phyloP scores from a whole-genome alignment of 148 eudicot genomes.

The Linanthus parryae region DNA sequence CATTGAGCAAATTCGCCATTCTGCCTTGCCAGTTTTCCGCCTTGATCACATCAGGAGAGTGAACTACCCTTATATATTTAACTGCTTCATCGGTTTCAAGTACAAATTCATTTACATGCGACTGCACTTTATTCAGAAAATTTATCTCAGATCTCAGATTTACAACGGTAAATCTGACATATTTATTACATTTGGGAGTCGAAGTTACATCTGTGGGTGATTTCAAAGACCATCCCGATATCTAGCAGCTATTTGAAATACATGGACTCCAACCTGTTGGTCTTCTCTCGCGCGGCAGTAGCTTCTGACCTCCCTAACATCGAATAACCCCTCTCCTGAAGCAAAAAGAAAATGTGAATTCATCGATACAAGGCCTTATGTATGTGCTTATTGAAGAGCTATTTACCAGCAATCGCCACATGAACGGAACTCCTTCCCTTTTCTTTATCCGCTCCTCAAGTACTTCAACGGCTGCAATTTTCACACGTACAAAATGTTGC shows the following conservation, averaged over 20 bases:
- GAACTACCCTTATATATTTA: no score
- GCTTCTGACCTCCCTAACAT: slow-evolving; percentile 55
- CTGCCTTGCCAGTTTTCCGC: no score
- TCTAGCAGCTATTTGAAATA: slow-evolving; percentile 46
- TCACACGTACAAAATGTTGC: neutral
- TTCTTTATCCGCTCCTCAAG: slow-evolving; percentile 42
- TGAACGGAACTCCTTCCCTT: slow-evolving; percentile 62
- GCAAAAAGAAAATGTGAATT: neutral
- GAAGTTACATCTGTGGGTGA: no score
- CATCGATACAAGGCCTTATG: neutral
- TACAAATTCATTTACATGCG: no score
- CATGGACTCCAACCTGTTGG: slow-evolving; percentile 43
- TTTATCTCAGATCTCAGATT: no score
- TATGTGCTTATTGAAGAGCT: neutral
- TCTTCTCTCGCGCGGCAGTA: slow-evolving; percentile 35
- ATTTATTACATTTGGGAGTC: no score
- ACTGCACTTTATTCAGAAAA: no score
- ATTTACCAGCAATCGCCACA: slow-evolving; percentile 80
- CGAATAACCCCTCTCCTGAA: slow-evolving; percentile 63
- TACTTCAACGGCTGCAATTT: slow-evolving; percentile 51
- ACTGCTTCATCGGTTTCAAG: no score
- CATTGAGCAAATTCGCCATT: no score
- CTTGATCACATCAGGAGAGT: no score
- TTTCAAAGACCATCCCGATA: no score
- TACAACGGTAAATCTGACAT: no score